Base-by-base conservation (phyloP, 305 asterid species). In the Stenogyne calaminthoides region DNA sequence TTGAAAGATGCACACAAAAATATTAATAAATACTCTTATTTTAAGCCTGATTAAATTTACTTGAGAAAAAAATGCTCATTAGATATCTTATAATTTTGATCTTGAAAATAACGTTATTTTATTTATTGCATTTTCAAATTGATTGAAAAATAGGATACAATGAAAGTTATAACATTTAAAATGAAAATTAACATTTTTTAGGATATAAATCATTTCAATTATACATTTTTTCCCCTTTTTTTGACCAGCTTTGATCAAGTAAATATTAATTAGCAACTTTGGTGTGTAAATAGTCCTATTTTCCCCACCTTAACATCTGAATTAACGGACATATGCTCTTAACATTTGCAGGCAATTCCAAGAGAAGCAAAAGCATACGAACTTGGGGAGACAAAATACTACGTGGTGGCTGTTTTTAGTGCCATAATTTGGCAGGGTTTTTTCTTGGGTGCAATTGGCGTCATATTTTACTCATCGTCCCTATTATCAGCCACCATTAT, bases 391-490 rank as follows among this genome's bases (percentile, higher is more conserved):
- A 64, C 61, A 5, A 87, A 73, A 19, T 90, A 87, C 77, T 90
- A 88, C 15, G 0, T 70, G 3, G 84, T 88, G 27, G 70, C 80
- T 4, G 76, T 64, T 3, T 82, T 62, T 19, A 85, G 80, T 69
- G 84, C 82, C 5, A 34, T 88, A n/a, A 19, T 84, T 4, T 90
- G 91, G 88, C 92, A 86, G 34, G 81, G 84, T 18, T 85, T 81
- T 60, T 85, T 82, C 79, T 63, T 88, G 76, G 94, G 94, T n/a
- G 81, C 78, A 0, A 69, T 84, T 47, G 94, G 94, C 11, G 87
- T 90, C 7, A 80, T 88, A 67, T 86, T 79, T 58, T 86, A 80
- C 46, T 67, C 91, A 1, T 87, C 92, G 0, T 79, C 92, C 0
- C 78, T 88, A 12, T 51, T 90, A 9, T 84, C 91, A 0, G 89